phyloP scores from a whole-genome alignment of 495 filamentous ascomycete genomes.

The Saxophila tyrrhenica region DNA sequence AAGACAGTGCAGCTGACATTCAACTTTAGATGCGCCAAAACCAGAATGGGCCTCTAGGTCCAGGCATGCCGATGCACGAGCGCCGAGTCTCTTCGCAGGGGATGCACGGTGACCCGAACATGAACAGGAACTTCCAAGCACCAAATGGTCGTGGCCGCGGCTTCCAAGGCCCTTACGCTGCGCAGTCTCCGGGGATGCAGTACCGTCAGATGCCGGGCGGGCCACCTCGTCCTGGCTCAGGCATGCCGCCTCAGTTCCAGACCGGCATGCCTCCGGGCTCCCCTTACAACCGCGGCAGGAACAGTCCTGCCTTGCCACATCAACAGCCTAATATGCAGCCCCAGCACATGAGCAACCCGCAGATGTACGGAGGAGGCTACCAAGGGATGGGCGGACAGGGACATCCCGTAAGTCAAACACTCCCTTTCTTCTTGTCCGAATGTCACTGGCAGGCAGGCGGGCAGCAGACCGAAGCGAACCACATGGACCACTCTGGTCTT shows the following conservation, averaged over 20 bases:
- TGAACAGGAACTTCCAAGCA: slow-evolving; percentile 27
- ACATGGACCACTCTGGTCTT: too few species aligned
- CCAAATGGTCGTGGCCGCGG: slow-evolving; percentile 59
- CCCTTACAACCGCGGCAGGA: slow-evolving; percentile 6
- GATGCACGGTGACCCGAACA: slow-evolving; percentile 57
- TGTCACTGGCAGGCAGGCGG: too few species aligned
- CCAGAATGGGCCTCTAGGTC: slow-evolving; percentile 44
- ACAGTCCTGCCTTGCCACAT: slow-evolving; percentile 61
- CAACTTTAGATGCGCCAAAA: slow-evolving; percentile 7
- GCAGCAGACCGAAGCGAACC: too few species aligned
- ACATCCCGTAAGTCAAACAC: slow-evolving; percentile 31
- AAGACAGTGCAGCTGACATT: too few species aligned
- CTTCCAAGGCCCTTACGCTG: slow-evolving; percentile 42
- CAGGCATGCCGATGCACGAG: slow-evolving; percentile 58
- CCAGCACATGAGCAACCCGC: slow-evolving; percentile 22
- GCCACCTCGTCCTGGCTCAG: slow-evolving; percentile 45
- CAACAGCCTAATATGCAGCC: slow-evolving; percentile 59
- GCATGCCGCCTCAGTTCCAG: slow-evolving; percentile 56
- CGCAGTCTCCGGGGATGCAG: slow-evolving; percentile 51
- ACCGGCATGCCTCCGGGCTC: slow-evolving; percentile 31
- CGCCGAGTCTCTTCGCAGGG: slow-evolving; percentile 76
- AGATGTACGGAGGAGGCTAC: slow-evolving; percentile 44
- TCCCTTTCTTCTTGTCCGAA: too few species aligned
- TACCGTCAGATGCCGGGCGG: slow-evolving; percentile 51
- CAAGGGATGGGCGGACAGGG: slow-evolving; percentile 39